These are phyloP conservation scores for Millerozyma miso DNA, from an alignment of 805 yeast genomes.

Conservation along the genomic window DNA sequence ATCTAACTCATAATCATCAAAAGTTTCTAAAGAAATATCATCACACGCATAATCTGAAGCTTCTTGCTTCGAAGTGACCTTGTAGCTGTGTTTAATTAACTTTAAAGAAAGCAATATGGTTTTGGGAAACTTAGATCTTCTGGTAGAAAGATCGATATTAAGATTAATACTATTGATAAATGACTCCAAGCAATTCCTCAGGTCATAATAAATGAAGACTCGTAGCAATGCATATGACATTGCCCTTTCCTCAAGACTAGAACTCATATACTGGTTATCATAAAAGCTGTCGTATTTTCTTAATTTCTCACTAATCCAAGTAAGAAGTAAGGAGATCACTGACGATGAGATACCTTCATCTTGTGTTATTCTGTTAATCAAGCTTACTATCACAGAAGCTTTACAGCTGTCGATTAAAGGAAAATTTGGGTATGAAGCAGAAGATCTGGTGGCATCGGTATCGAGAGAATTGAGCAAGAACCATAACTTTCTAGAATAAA, in stretches of 20 bases:
- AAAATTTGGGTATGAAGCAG: neutral
- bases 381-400: slow-evolving; percentile 27
- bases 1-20: slow-evolving; percentile 17
- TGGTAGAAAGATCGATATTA: slow-evolving; percentile 3
- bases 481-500: slow-evolving; percentile 28
- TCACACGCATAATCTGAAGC: slow-evolving; percentile 1
- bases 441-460: slow-evolving; percentile 4
- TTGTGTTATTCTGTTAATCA: slow-evolving; percentile 24
- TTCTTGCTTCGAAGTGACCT: slow-evolving; percentile 5
- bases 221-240: slow-evolving; percentile 21
- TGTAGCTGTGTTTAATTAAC: slow-evolving; percentile 17
- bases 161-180: slow-evolving; percentile 18
- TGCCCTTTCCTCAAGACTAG: slow-evolving; percentile 10
- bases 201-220: slow-evolving; percentile 19
- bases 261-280: neutral
- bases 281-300: slow-evolving; percentile 4
- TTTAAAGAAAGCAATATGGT: slow-evolving; percentile 18
- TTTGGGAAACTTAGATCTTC: slow-evolving; percentile 10
- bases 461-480: slow-evolving; percentile 14
- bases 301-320: slow-evolving; percentile 22
- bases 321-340: slow-evolving; percentile 20
- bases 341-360: slow-evolving; percentile 22
- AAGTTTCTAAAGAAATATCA: slow-evolving; percentile 5
- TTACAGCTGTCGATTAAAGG: slow-evolving; percentile 18
- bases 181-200: slow-evolving; percentile 13